phyloP scores from a whole-genome alignment of 352 stramenopile genomes.

The Phytophthora sojae region DNA sequence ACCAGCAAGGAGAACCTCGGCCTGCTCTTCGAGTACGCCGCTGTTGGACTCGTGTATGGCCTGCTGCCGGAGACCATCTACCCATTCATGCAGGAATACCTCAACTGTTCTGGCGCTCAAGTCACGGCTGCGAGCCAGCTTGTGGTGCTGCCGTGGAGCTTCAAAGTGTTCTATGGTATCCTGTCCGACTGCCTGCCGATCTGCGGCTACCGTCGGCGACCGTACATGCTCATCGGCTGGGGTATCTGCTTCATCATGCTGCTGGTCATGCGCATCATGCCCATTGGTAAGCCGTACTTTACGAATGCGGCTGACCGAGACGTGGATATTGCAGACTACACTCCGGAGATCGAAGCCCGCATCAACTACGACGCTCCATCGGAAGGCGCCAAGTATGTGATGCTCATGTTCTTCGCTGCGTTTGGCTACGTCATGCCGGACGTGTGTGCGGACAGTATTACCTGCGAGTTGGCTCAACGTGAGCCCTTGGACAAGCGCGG shows the following conservation, averaged over 20 bases:
- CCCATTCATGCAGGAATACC: not conserved
- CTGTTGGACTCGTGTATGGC: constrained; percentile 56
- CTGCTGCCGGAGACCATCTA: constrained; percentile 54
- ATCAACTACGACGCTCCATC: constrained; percentile 35
- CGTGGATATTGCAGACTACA: constrained; percentile 22
- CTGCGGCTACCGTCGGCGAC: constrained; percentile 33
- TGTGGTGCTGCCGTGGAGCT: constrained; percentile 68
- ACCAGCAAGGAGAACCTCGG: constrained; percentile 45
- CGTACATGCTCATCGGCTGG: constrained; percentile 55
- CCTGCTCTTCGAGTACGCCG: constrained; percentile 55
- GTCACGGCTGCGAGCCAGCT: constrained; percentile 15
- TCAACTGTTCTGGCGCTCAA: not conserved
- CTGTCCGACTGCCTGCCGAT: constrained; percentile 75
- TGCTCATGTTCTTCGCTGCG: constrained; percentile 72
- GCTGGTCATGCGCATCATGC: constrained; percentile 36
- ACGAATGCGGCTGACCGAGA: constrained; percentile 25
- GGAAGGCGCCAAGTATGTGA: constrained; percentile 39
- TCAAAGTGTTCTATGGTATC: constrained; percentile 61
- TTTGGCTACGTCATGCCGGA: constrained; percentile 82
- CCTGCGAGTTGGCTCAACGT: constrained; percentile 46
- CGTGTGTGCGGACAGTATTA: constrained; percentile 65
- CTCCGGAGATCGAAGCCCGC: constrained; percentile 22
- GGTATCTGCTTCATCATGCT: constrained; percentile 34
- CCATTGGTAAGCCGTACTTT: constrained; percentile 45
- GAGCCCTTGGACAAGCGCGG: constrained; percentile 49